Conservation (phyloP, 2,329 filamentous ascomycete species). For the Cladophialophora carrionii region DNA sequence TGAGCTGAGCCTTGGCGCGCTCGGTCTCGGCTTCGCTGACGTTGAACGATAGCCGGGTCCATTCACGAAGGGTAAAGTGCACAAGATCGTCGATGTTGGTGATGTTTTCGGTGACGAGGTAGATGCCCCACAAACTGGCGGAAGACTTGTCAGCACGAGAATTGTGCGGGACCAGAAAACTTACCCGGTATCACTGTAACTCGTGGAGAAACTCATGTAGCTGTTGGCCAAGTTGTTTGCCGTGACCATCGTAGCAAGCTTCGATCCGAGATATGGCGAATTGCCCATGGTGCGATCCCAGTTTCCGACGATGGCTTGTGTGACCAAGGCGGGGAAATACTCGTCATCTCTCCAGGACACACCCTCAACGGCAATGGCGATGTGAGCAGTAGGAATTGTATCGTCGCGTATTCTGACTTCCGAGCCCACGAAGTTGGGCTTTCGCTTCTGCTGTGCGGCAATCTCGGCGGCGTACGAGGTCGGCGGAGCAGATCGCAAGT, state of each 20-base stretch:
- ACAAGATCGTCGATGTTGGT: slow-evolving; percentile 90
- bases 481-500: slow-evolving; percentile 74
- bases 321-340: slow-evolving; percentile 97
- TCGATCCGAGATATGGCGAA: slow-evolving; percentile 95
- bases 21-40: slow-evolving; percentile 90
- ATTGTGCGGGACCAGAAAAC: slow-evolving; percentile 41
- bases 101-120: slow-evolving; percentile 89
- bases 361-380: slow-evolving; percentile 97
- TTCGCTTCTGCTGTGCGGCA: slow-evolving; percentile 75
- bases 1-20: slow-evolving; percentile 98
- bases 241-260: slow-evolving; percentile 92
- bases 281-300: slow-evolving; percentile 99
- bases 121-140: slow-evolving; percentile 95
- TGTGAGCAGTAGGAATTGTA: slow-evolving; percentile 93
- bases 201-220: slow-evolving; percentile 99
- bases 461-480: slow-evolving; percentile 72
- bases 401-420: slow-evolving; percentile 96
- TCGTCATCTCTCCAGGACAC: slow-evolving; percentile 99
- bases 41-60: slow-evolving; percentile 88
- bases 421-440: slow-evolving; percentile 94
- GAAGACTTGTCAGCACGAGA: neutral
- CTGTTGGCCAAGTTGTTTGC: slow-evolving; percentile 96
- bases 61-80: slow-evolving; percentile 98
- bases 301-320: slow-evolving; percentile 98
- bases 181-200: slow-evolving; percentile 98